These are phyloP conservation scores for Begonia peltatifolia DNA, from an alignment of 306 rosid species.

Conservation along the genomic window DNA sequence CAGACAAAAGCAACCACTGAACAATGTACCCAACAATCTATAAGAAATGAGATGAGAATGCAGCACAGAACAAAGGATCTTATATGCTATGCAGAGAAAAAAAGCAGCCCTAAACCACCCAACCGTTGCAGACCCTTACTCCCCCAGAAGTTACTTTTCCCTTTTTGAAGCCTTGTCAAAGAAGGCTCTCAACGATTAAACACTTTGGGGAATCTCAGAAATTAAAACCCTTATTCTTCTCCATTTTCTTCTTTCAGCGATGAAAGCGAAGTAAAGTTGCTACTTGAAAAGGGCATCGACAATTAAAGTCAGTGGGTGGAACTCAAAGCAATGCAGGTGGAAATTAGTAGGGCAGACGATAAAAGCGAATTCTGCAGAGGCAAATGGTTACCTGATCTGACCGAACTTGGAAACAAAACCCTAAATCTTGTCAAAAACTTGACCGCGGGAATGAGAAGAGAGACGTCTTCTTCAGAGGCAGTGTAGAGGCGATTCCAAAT, in stretches of 20 bases:
- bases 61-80: slow-evolving; percentile 6
- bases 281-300: too few relatives aligned
- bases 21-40: background rate
- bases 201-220: background rate
- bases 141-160: slow-evolving; percentile 4
- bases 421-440: slow-evolving; percentile 6
- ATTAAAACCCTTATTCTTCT: too few relatives aligned
- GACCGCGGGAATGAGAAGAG: too few relatives aligned
- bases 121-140: slow-evolving; percentile 9
- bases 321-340: too few relatives aligned
- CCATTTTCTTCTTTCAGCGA: too few relatives aligned
- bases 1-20: slow-evolving; percentile 4
- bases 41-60: background rate
- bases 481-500: too few relatives aligned
- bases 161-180: slow-evolving; percentile 10
- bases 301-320: too few relatives aligned
- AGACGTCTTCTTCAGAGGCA: too few relatives aligned
- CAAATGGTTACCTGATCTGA: slow-evolving; percentile 39
- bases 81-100: background rate
- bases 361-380: background rate
- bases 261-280: too few relatives aligned
- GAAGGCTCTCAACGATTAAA: slow-evolving; percentile 2
- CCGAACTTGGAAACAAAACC: slow-evolving; percentile 1
- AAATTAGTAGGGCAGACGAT: too few relatives aligned
- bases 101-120: slow-evolving; percentile 4